These are phyloP conservation scores for Chenopodium album DNA, from an alignment of 148 eudicot species.

Conservation along the genomic window DNA sequence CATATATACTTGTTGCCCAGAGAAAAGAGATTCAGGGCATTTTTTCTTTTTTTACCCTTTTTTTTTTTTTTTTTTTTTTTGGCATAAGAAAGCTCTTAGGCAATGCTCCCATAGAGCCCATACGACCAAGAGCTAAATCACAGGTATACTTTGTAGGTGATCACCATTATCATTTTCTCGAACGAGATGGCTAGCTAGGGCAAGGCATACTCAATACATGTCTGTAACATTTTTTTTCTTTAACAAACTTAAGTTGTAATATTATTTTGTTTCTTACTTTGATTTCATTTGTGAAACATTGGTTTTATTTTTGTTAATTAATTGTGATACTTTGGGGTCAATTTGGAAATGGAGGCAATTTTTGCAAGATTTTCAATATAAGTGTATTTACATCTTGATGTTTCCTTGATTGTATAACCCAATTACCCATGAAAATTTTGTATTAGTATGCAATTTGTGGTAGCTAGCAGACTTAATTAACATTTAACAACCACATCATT, in stretches of 20 bases:
- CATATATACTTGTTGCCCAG: slow-evolving; percentile 24
- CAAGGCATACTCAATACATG: slow-evolving; percentile 15
- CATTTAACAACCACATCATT: too few species aligned
- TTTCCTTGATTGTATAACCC: too few species aligned
- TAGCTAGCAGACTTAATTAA: too few species aligned
- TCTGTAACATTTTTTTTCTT: not conserved
- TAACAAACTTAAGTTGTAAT: not conserved
- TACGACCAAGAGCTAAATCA: slow-evolving; percentile 26
- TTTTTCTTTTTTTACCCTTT: not conserved
- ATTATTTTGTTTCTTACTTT: not conserved
- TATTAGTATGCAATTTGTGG: too few species aligned
- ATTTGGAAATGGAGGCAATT: not conserved
- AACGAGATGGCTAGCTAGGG: slow-evolving; percentile 17
- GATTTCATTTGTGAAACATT: not conserved
- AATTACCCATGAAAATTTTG: too few species aligned
- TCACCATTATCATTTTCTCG: not conserved
- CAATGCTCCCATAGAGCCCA: slow-evolving; percentile 41
- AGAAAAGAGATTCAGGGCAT: slow-evolving; percentile 4
- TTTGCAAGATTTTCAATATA: too few species aligned
- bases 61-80: not conserved
- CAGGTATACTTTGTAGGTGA: slow-evolving; percentile 10
- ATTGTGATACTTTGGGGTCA: not conserved
- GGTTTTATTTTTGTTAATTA: not conserved
- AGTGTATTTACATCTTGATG: too few species aligned
- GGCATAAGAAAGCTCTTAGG: slow-evolving; percentile 26